These are phyloP conservation scores for Bolboschoenoplectus hybrid DNA, from an alignment of 202 grass and related monocot genomes.

Conservation along the genomic window DNA sequence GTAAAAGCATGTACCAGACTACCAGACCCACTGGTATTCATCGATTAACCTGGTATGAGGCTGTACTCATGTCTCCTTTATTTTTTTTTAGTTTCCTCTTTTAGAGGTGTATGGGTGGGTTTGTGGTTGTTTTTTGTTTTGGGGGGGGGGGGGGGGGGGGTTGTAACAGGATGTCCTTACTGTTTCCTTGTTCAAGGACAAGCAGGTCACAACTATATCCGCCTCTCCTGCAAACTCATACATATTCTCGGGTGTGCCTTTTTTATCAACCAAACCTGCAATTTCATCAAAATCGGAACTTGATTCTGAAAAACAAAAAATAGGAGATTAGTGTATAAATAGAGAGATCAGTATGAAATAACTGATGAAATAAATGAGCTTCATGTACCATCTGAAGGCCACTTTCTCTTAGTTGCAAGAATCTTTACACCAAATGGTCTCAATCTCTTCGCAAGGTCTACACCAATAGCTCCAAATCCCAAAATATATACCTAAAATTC, in stretches of 20 bases:
- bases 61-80: not conserved
- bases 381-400: conserved; percentile 52
- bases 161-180: conserved; percentile 44
- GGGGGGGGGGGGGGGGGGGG: no score
- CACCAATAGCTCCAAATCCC: conserved; percentile 88
- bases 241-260: conserved; percentile 65
- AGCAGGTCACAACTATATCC: conserved; percentile 79
- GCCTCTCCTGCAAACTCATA: conserved; percentile 75
- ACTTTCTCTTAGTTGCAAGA: conserved; percentile 86
- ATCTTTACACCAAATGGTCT: conserved; percentile 89
- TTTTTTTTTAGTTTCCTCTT: not conserved
- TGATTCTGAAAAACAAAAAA: conserved; percentile 37
- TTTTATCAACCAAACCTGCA: conserved; percentile 72
- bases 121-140: not conserved
- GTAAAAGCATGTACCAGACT: not conserved
- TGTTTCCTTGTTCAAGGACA: conserved; percentile 72
- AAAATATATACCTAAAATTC: conserved; percentile 73
- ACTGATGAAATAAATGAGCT: not conserved
- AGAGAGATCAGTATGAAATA: not conserved
- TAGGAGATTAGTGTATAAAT: conserved; percentile 30
- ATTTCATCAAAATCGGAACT: conserved; percentile 48
- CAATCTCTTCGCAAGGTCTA: conserved; percentile 80
- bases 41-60: not conserved
- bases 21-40: not conserved
- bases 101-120: not conserved